Evolutionary conservation across 1,284 basidiomycete genomes (phyloP).

Genomic region (Melampsora americana): DNA sequence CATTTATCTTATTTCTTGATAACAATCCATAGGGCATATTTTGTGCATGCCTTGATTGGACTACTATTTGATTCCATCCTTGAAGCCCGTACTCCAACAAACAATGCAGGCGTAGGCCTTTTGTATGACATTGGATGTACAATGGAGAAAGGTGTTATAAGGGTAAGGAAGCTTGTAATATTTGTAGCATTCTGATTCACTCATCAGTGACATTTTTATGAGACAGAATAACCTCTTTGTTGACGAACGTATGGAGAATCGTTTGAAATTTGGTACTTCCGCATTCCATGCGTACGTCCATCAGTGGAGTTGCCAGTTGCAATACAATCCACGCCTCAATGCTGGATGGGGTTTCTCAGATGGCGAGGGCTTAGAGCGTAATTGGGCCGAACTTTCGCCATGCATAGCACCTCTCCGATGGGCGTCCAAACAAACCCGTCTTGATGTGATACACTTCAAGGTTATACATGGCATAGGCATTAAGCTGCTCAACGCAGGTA

Average conservation of each 20-base stretch:
- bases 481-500: too few species aligned
- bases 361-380: conserved; percentile 4
- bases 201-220: neutral
- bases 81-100: neutral
- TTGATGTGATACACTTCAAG: neutral
- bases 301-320: conserved; percentile 12
- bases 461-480: too few species aligned
- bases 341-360: neutral
- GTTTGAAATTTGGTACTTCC: conserved; percentile 16
- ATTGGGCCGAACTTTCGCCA: conserved; percentile 11
- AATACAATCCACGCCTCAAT: conserved; percentile 15
- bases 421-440: neutral
- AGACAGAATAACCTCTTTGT: neutral
- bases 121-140: conserved; percentile 22
- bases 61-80: neutral
- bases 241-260: neutral
- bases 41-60: too few species aligned
- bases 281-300: conserved; percentile 28
- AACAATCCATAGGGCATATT: too few species aligned
- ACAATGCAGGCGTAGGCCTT: neutral
- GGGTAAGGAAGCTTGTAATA: neutral
- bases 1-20: too few species aligned
- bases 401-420: neutral
- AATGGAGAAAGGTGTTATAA: neutral
- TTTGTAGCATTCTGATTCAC: neutral